These are phyloP conservation scores for Geopyxis carbonaria DNA, from an alignment of 495 filamentous ascomycete genomes.

Conservation along the genomic window DNA sequence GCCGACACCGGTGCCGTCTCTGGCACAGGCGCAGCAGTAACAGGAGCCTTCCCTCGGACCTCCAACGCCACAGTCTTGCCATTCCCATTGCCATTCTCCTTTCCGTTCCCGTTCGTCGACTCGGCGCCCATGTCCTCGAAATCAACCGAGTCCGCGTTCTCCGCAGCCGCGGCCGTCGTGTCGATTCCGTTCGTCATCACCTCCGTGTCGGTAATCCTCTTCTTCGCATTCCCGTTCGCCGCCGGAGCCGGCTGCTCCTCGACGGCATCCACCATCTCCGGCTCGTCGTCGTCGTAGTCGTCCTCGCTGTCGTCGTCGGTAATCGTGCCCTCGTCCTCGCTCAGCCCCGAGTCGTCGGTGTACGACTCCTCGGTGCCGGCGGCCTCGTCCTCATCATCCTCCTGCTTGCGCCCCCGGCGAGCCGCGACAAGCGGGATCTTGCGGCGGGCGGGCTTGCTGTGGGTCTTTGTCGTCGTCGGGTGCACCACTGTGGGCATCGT, in stretches of 20 bases:
- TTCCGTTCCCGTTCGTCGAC: constrained; percentile 22
- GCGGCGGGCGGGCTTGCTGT: constrained; percentile 3
- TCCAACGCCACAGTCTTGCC: constrained; percentile 20
- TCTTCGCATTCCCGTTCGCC: constrained; percentile 9
- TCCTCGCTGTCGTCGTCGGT: constrained; percentile 61
- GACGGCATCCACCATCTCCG: constrained; percentile 8
- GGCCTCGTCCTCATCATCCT: constrained; percentile 3
- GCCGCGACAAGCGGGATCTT: constrained; percentile 1
- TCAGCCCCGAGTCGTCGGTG: constrained; percentile 30
- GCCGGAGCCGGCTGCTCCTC: constrained; percentile 6
- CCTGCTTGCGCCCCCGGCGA: background rate
- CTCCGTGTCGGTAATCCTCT: constrained; percentile 53
- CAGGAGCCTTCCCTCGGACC: constrained; percentile 13
- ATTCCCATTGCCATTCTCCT: constrained; percentile 9
- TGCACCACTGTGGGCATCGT: too few species aligned
- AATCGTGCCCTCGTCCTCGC: constrained; percentile 47
- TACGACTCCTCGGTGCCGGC: constrained; percentile 1
- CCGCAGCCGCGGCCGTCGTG: constrained; percentile 39
- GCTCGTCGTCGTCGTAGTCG: constrained; percentile 16
- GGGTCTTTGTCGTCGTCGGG: too few species aligned
- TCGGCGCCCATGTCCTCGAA: constrained; percentile 35
- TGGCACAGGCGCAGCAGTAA: too few species aligned
- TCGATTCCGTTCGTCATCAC: constrained; percentile 75
- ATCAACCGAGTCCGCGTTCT: constrained; percentile 37
- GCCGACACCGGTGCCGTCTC: too few species aligned